These are phyloP conservation scores for Lignosus rhinocerotis DNA, from an alignment of 1,284 basidiomycete species.

Conservation along the genomic window DNA sequence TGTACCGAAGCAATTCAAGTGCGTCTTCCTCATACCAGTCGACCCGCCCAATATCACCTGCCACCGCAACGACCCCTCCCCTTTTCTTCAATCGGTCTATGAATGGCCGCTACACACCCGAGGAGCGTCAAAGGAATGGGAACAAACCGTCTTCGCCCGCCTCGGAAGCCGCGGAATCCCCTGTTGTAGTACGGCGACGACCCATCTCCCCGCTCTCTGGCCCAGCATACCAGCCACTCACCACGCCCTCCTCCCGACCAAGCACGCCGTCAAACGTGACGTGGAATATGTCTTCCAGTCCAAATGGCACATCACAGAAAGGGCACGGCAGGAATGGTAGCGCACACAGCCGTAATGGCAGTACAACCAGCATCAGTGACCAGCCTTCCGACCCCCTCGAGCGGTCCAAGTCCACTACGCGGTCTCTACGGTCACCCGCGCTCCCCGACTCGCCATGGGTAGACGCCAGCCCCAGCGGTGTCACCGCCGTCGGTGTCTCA, in stretches of 20 bases:
- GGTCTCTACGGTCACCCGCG: conserved; percentile 55
- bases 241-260: conserved; percentile 17
- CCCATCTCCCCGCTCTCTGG: conserved; percentile 68
- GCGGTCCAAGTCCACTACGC: conserved; percentile 42
- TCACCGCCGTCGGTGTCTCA: conserved; percentile 26
- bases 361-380: conserved; percentile 38
- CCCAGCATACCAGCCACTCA: conserved; percentile 59
- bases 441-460: conserved; percentile 59
- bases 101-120: conserved; percentile 63
- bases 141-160: conserved; percentile 24
- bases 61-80: conserved; percentile 41
- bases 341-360: conserved; percentile 59
- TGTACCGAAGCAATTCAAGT: conserved; percentile 52
- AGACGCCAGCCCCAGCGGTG: conserved; percentile 33
- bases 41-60: conserved; percentile 48
- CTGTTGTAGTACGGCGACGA: conserved; percentile 54
- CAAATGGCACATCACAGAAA: conserved; percentile 24
- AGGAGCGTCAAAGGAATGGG: conserved; percentile 39
- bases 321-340: conserved; percentile 33
- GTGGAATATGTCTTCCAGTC: conserved; percentile 41
- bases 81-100: conserved; percentile 58
- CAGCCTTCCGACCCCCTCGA: conserved; percentile 30
- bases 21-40: conserved; percentile 44
- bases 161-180: conserved; percentile 44
- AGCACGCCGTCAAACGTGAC: conserved; percentile 75